These are phyloP conservation scores for Cutaneotrichosporon mucoides DNA, from an alignment of 1,284 basidiomycete species.

Conservation along the genomic window DNA sequence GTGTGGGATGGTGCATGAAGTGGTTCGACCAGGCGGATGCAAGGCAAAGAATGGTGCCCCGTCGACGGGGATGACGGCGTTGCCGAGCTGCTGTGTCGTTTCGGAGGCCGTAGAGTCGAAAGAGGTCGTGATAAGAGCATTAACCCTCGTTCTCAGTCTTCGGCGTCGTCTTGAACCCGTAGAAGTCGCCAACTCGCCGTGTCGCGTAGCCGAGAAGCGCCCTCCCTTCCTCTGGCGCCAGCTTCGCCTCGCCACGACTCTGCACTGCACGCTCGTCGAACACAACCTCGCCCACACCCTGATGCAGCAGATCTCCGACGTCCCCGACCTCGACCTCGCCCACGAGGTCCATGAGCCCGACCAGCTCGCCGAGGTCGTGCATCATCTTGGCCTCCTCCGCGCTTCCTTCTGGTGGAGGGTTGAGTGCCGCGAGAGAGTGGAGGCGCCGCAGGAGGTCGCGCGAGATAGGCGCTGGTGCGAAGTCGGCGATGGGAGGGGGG, in stretches of 20 bases:
- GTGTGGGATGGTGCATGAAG: no score
- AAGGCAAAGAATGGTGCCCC: no score
- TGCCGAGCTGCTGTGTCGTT: no score
- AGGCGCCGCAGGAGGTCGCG: constrained; percentile 13
- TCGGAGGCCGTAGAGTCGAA: no score
- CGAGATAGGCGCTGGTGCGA: constrained; percentile 6
- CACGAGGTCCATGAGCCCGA: constrained; percentile 26
- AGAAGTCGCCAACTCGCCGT: constrained; percentile 20
- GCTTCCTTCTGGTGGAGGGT: constrained; percentile 13
- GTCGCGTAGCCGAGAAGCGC: constrained; percentile 16
- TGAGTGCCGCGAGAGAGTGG: constrained; percentile 16
- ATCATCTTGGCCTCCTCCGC: constrained; percentile 11
- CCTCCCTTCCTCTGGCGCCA: constrained; percentile 4
- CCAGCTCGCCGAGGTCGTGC: constrained; percentile 18
- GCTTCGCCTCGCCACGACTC: not conserved
- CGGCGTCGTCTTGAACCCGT: constrained; percentile 12
- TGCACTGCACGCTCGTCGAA: not conserved
- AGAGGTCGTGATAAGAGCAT: no score
- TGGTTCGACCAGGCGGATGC: no score
- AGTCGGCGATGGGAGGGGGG: constrained; percentile 6
- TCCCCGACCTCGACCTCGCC: constrained; percentile 10
- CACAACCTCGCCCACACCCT: constrained; percentile 12
- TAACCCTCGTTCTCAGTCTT: not conserved
- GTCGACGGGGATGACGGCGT: no score
- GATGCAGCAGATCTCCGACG: constrained; percentile 11